These are phyloP conservation scores for Botrytis deweyae DNA, from an alignment of 2,329 filamentous ascomycete species.

Conservation along the genomic window DNA sequence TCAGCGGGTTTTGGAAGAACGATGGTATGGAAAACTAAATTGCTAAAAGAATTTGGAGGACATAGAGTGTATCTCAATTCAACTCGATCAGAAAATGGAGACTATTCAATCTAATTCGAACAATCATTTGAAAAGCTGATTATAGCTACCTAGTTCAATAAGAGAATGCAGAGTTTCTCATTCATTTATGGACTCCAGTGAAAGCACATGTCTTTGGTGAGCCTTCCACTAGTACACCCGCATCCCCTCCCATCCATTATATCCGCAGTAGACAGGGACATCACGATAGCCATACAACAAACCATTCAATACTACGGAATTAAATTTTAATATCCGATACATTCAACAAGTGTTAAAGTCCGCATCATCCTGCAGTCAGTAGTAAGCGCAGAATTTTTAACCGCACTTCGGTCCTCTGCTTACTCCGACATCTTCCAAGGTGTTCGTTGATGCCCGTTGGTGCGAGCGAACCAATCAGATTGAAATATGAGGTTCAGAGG, in stretches of 20 bases:
- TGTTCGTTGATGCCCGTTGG: background rate
- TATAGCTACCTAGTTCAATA: background rate
- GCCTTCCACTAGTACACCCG: background rate
- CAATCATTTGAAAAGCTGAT: background rate
- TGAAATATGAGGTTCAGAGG: accelerated
- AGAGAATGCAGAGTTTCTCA: background rate
- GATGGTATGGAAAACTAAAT: background rate
- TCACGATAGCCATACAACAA: background rate
- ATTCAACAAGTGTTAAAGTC: background rate
- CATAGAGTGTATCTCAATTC: too few relatives aligned
- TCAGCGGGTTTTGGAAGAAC: background rate
- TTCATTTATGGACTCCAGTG: background rate
- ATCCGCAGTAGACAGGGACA: background rate
- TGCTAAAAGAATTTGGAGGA: too few relatives aligned
- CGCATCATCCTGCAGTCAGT: background rate
- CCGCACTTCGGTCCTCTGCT: background rate
- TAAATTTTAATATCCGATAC: background rate
- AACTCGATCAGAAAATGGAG: background rate
- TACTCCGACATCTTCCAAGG: background rate
- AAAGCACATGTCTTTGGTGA: background rate
- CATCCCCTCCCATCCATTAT: background rate
- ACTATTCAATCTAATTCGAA: background rate
- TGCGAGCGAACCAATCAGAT: background rate
- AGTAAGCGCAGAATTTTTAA: background rate
- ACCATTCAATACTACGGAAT: background rate